Evolutionary conservation across 805 yeast genomes (phyloP), one percentile per base, ranked within the genome.

Genomic region (Maudiozyma serrabonitensis): DNA sequence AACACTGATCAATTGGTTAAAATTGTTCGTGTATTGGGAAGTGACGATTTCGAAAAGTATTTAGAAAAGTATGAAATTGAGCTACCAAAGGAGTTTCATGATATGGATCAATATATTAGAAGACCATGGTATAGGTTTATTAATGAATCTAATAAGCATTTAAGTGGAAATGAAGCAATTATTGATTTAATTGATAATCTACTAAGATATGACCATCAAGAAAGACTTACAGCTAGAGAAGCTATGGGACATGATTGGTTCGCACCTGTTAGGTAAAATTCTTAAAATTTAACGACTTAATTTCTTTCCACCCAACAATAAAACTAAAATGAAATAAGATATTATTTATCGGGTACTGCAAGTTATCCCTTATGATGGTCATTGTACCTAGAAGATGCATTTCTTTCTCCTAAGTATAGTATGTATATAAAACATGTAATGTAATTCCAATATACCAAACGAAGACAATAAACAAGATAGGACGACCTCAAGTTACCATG

Each of bases 1-100:
- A 89, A 90, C 66, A 84, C 85, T 41, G 96, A 90, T 67, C 97
- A 90, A 66, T 72, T 90, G 57, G 88, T 90, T 46, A 91, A 90
- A 65, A 90, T 90, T 55, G 89, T 87, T 5, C 78, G 88, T 56
- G 89, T 90, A 0, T 70, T 90, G 58, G 97, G 97, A 2, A 86
- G 95, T 1, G 90, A 85, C 48, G 87, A 82, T 51, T 73, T 90
- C 52, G 76, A 78, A 66, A 71, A 70, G 39, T 90, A 89, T 64
- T 69, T 86, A 58, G 65, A 71, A 35, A 88, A 83, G 66, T 90
- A 90, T 63, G 79, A 82, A 32, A 71, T 90, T 49, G 75, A 74
- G 49, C 71, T 90, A 53, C 82, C 89, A 49, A 71, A 75, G 37
- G 95, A 89, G 62, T 88, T 85, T 65, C 84, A 82, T 57, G 85